Conservation (phyloP, 2,329 filamentous ascomycete genomes). For the Aspergillus costaricaensis region DNA sequence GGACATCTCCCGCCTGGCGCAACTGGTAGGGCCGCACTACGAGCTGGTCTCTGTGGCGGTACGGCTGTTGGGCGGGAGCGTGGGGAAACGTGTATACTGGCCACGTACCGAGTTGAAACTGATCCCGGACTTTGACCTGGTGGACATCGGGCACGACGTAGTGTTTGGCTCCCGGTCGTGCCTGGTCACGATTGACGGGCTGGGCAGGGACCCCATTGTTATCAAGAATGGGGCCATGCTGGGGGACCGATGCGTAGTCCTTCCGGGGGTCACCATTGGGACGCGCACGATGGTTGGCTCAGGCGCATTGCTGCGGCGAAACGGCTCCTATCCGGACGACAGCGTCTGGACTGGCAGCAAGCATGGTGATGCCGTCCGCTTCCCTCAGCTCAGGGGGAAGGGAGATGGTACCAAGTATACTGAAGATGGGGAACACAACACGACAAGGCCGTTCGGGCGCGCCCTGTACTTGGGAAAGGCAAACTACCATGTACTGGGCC, state of each 20-base stretch:
- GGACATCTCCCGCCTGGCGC: no score
- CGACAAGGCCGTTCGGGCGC: constrained; percentile 50
- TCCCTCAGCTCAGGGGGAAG: constrained; percentile 29
- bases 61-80: no score
- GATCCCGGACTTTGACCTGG: constrained; percentile 56
- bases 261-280: constrained; percentile 55
- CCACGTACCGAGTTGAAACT: neutral
- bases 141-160: constrained; percentile 61
- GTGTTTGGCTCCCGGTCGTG: constrained; percentile 60
- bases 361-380: constrained; percentile 53
- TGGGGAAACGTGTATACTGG: no score
- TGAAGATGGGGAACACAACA: constrained; percentile 34
- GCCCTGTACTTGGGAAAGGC: constrained; percentile 43
- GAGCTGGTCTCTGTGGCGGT: no score
- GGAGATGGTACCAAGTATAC: constrained; percentile 4
- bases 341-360: constrained; percentile 57
- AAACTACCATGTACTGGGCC: neutral
- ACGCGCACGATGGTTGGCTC: constrained; percentile 56
- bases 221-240: constrained; percentile 58
- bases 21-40: no score
- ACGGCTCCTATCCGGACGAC: constrained; percentile 47
- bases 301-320: constrained; percentile 53
- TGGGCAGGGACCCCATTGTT: constrained; percentile 51
- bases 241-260: constrained; percentile 56
- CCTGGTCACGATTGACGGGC: constrained; percentile 56